Evolutionary conservation across 2,329 filamentous ascomycete species (phyloP), one percentile per base, ranked within the genome.

Genomic region (Chaetoscypha palmicola): DNA sequence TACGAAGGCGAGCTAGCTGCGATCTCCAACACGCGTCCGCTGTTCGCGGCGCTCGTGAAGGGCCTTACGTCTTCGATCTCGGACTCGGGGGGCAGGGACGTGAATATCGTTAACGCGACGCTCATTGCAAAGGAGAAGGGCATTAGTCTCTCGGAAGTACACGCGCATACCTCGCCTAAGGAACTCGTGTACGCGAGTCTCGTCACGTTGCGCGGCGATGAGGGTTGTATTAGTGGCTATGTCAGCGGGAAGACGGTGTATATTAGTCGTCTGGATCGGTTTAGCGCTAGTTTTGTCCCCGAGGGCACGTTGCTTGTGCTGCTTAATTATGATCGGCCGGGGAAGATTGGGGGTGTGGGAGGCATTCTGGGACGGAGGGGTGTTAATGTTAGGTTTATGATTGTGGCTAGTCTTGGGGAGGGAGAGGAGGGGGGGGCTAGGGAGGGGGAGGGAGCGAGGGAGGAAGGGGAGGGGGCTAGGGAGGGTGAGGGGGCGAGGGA

Each of bases 311-410:
- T 91, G 46, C 69, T 90, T n/a, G 82, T 91, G 47, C 76, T 87
- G 56, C 77, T 87, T 58, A 91, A 91, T 66, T 89, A 86, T 57
- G 86, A 92, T 58, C 74, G 81, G 51, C 84, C 84, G 0, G 86
- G 86, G 9, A 90, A 89, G 69, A 91, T 92, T 60, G 86, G 86
- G 2, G 78, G 79, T 28, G 86, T 92, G 2, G 86, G 86, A 1
- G 80, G 73, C 46, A 72, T 80, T 40, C 66, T 91, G 20, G 86
- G 86, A 0, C 72, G 71, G 28, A 75, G 83, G 28, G 79, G 77
- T 0, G 79, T 92, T 41, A 92, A 92, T 58, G 87, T 91, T 61
- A 76, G 75, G 35, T 89, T 82, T 60, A 92, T 91, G 86, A 81
- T 77, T 58, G 86, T 90, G 2, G 75, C 74, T 2, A 68, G 70